Evolutionary conservation across 176 grass and related monocot species (phyloP), one percentile per base, ranked within the genome.

Genomic region (Aechmea fasciata): DNA sequence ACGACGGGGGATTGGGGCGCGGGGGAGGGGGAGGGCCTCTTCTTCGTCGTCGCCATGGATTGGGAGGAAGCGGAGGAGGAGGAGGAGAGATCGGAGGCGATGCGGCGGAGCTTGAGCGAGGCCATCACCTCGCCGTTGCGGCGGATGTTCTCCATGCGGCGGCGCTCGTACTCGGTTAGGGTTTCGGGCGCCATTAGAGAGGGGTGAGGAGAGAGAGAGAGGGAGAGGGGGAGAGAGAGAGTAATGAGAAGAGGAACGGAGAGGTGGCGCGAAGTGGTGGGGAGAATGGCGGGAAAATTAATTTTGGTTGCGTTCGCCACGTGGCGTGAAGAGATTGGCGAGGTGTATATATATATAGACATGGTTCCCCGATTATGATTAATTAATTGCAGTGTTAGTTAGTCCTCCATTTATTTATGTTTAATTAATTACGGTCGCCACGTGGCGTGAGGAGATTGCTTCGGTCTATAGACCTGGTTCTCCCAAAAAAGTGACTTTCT

Each of bases 71-170:
- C 48, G 15, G 68, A 61, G 54, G 84, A n/a, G 71, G 70, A 52
- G 63, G 91, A 64, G 3, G 85, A 75, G 75, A 96, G 75, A 69
- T 91, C 85, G 67, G 83, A 66, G 64, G 83, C 85, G 50, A 87
- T 53, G 50, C 28, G 69, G 69, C 79, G 81, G 54, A 91, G 12
- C 52, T 69, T 48, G 17, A 77, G 78, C 50, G 81, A 78, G 52
- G 81, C 66, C 49, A 96, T 83, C 70, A 87, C 89, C 67, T 63
- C 81, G n/a, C 48, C 49, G 69, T 86, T 86, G 13, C 83, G 73
- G 17, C 63, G 78, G 50, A 86, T 86, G 64, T 86, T 86, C n/a
- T 86, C 83, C 3, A 70, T 52, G 15, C 83, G 78, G 24, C 48
- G 63, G n/a, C 71, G 78, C 49, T 86, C 83, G 78, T 86, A 86